Evolutionary conservation across 305 asterid species (phyloP).

Genomic region (Fraxinus sp.): DNA sequence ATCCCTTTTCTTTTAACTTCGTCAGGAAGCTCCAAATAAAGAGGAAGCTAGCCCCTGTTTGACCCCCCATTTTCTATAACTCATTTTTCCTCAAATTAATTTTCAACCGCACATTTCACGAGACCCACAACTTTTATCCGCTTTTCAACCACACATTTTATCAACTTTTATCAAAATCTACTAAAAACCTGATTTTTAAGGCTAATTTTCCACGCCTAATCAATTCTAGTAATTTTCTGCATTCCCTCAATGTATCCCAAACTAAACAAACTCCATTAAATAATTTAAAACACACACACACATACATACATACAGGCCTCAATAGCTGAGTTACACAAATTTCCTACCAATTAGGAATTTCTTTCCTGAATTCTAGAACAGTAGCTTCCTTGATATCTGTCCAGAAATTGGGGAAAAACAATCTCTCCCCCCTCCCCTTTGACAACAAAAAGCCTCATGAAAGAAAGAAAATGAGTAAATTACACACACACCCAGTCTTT

Average conservation of each 20-base stretch:
- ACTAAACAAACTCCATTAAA: background rate
- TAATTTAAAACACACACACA: no score
- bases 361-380: background rate
- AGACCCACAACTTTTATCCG: background rate
- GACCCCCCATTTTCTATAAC: background rate
- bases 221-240: background rate
- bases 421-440: background rate
- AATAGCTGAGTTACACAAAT: background rate
- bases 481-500: background rate
- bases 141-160: background rate
- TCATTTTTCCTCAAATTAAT: background rate
- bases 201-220: background rate
- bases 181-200: background rate
- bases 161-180: background rate
- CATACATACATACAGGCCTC: background rate
- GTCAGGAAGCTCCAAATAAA: background rate
- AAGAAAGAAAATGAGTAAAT: conserved; percentile 8
- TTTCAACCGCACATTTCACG: background rate
- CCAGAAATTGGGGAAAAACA: background rate
- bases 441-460: background rate
- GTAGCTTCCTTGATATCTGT: background rate
- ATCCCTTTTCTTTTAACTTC: background rate
- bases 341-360: background rate
- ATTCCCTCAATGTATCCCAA: background rate
- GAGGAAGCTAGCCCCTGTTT: background rate